Evolutionary conservation across 2,329 filamentous ascomycete genomes (phyloP), one percentile per base, ranked within the genome.

Genomic region (Diatrype stigma): DNA sequence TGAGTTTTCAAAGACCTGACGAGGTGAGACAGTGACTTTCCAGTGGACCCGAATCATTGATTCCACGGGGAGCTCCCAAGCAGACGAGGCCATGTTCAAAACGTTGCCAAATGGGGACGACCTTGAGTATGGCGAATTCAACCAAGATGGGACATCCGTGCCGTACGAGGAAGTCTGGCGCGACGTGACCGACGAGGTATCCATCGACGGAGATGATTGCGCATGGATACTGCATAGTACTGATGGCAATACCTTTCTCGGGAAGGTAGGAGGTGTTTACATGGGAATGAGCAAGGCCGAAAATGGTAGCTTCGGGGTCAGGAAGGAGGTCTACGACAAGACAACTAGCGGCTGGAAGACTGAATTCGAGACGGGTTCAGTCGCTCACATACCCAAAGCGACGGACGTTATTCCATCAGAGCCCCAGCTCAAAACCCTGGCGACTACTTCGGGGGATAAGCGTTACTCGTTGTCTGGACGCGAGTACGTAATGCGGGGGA

Each of bases 21-120:
- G 32, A 19, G 16, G 23, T 42, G 12, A 40, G 11, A 10, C 23
- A 61, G 60, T 53, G 17, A 62, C 60, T 1, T 62, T 51, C 32
- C 55, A 53, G 46, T 62, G 58, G 60, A 60, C 60, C 11, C 60
- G 53, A 19, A 59, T 62, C 28, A 58, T 62, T 26, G 60, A 62
- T 48, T 62, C 60, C 8, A 47, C 55, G 19, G 56, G 48, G 8
- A 38, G 56, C 21, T 52, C 50, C 14, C 49, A 51, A 11, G 50
- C 58, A 2, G 60, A 62, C 19, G 58, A 60, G 32, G 60, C 60
- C 7, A 46, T 53, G 14, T 62, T 62, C 28, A 46, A 54, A 32
- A 56, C 51, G 37, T 21, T 61, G 23, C 51, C 51, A 2, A 60
- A 61, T 42, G 59, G 59, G 2, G 59, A 61, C 40, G 57, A 60